A percentile compares a stretch with the other conserved stretches of the same genome.
Evolutionary conservation across 78 protist species (phyloP).

Genomic region (Dictyostelium intermedium): DNA sequence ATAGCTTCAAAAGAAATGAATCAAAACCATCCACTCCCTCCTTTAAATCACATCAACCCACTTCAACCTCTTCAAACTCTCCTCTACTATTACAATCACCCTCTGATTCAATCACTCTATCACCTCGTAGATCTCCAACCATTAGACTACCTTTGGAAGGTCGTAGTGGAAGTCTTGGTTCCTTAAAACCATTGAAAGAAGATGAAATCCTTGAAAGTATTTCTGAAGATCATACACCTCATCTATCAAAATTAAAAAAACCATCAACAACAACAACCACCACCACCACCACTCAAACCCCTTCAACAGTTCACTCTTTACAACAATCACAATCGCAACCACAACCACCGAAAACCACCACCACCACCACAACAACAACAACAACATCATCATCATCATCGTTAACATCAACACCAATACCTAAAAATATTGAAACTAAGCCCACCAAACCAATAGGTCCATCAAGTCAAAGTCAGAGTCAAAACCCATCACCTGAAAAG

Average conservation of each 20-base stretch:
- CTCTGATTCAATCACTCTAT: neutral
- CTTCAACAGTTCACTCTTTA: neutral
- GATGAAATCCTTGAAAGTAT: neutral
- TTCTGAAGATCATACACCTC: neutral
- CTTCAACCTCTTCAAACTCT: neutral
- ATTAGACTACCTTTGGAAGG: neutral
- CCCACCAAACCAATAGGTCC: neutral
- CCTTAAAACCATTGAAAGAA: neutral
- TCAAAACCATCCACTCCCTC: neutral
- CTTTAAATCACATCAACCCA: neutral
- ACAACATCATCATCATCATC: neutral
- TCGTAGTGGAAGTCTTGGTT: neutral
- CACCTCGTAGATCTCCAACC: neutral
- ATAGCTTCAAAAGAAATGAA: neutral
- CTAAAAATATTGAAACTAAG: neutral
- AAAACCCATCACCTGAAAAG: neutral
- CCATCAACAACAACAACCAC: neutral
- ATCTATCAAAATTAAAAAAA: neutral
- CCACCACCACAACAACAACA: neutral
- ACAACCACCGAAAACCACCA: neutral
- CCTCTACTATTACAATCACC: neutral
- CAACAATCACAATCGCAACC: neutral
- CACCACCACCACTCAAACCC: neutral
- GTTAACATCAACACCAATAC: neutral
- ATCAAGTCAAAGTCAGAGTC: no score